Evolutionary conservation across 768 basidiomycete genomes (phyloP), one percentile per base, ranked within the genome.

Genomic region (Boletus reticuloceps): DNA sequence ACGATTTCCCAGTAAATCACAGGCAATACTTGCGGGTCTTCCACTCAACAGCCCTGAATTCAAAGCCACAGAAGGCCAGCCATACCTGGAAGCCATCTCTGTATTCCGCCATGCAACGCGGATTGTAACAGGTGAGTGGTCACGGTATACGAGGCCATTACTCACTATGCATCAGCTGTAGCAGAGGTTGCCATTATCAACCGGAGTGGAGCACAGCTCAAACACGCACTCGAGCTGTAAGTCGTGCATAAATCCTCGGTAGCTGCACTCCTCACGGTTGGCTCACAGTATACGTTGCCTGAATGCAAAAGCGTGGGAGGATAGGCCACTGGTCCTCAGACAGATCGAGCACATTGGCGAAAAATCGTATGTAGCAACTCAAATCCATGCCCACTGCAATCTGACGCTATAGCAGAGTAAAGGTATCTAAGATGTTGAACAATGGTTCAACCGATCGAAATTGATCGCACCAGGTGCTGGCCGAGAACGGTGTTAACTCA

Each of bases 271-370:
- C 43, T 66, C 36, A 60, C 27, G 4, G 29, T 44, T 38, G 17
- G 14, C 31, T n/a, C 25, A 43, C 45, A 92, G 93, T 29, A 70
- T 88, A 25, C 86, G 95, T 12, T 89, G 86, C 60, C 65, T 98
- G 37, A 80, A 77, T 50, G 91, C 91, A 5, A 93, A 88, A 62
- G 87, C 92, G 41, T 98, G 96, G 96, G 95, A 98, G 63, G 88
- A 94, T 63, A 76, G 90, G 19, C 85, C 93, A 6, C 75, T 86
- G 14, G 88, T 96, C 8, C 79, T 98, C 51, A 81, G 89, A 14
- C 96, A 98, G 68, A 79, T 98, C 47, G 85, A 90, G 34, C 83
- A 86, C n/a, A 86, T 98, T 40, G 96, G 95, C 32, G 91, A 94
- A 65, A 93, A 92, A 81, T 91, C 90, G 91, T 92, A 53, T 67